Percentiles rank a stretch among this genome's conserved stretches.
Evolutionary conservation across 495 filamentous ascomycete genomes (phyloP).

Genomic region (Podospora comata): DNA sequence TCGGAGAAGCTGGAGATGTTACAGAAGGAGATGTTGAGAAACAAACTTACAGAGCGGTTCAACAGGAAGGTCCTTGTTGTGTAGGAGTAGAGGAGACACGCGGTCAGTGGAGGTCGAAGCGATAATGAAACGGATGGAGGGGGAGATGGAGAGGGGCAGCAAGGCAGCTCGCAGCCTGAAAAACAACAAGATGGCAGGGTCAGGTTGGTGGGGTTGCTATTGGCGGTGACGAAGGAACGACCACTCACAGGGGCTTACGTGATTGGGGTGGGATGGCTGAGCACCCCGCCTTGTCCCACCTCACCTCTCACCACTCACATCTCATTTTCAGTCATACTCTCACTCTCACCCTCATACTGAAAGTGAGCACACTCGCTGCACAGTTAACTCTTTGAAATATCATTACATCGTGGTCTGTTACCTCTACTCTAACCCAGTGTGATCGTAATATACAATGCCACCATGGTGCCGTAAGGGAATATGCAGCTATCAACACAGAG

Average conservation of each 20-base stretch:
- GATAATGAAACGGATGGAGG: constrained; percentile 32
- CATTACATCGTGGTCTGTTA: constrained; percentile 13
- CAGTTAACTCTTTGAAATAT: not conserved
- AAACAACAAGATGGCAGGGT: constrained; percentile 26
- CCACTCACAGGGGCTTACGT: constrained; percentile 20
- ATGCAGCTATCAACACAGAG: constrained; percentile 28
- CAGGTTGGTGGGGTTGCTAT: constrained; percentile 27
- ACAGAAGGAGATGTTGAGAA: too few relatives aligned
- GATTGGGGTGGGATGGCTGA: constrained; percentile 4
- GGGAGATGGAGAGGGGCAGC: constrained; percentile 17
- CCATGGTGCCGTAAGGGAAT: constrained; percentile 21
- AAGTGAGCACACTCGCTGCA: too few relatives aligned
- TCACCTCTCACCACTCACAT: not conserved
- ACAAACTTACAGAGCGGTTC: too few relatives aligned
- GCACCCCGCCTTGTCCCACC: not conserved
- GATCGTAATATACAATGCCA: constrained; percentile 32
- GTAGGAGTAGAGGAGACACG: not conserved
- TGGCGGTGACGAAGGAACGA: constrained; percentile 17
- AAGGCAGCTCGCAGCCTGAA: constrained; percentile 17
- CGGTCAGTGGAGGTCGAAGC: not conserved
- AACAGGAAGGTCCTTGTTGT: too few relatives aligned
- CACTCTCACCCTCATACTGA: too few relatives aligned
- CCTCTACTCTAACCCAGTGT: constrained; percentile 34
- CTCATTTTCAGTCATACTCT: not conserved
- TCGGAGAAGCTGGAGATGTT: too few relatives aligned